Base-by-base conservation (phyloP, 371 early-diverging fungal species). In the Catenaria anguillulae region DNA sequence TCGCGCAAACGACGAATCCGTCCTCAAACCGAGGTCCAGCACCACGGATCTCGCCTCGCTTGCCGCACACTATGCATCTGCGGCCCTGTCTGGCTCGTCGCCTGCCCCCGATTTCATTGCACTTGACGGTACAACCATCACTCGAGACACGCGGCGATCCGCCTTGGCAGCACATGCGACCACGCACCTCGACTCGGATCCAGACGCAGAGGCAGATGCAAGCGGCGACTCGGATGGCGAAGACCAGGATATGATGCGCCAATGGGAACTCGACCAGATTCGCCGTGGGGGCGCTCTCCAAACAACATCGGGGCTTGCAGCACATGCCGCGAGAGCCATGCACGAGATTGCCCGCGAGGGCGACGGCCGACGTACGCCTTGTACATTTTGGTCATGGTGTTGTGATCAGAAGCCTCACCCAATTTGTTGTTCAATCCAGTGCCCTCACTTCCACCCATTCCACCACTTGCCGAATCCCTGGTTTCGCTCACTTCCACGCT, bases 231-330 rank as follows among this genome's bases (percentile, higher is more conserved):
- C 17, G 24, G 46, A 46, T 24, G 56, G 31, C 24, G 56, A 56
- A 10, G 56, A 56, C 6, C 29, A 54, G 31, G 54, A 4, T 17
- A 17, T 8, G 37, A 23, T 56, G 56, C 34, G 37, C 21, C 56
- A 37, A 23, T 56, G 56, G 56, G 56, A 56, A 36, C 37, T 56
- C 35, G 56, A 23, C 2, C 26, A 23, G 56, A 56, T 56, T 8
- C 34, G 56, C 23, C 34, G 56, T 4, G 56, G 56, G 2, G 56
- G 56, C 2, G 56, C 56, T 12, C 37, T 56, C 1, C n/a, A 21
- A n/a, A n/a, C 2, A 24, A 10, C 4, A 23, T 10, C 4, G 19
- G n/a, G 6, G 46, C 46, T n/a, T 46, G 23, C 19, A 46, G 17
- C 46, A 24, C 23, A 10, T n/a, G 17, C 46, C 46, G 46, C 19